Evolutionary conservation across 768 basidiomycete species (phyloP), one percentile per base, ranked within the genome.

Genomic region (Symmetrospora coprosmae): DNA sequence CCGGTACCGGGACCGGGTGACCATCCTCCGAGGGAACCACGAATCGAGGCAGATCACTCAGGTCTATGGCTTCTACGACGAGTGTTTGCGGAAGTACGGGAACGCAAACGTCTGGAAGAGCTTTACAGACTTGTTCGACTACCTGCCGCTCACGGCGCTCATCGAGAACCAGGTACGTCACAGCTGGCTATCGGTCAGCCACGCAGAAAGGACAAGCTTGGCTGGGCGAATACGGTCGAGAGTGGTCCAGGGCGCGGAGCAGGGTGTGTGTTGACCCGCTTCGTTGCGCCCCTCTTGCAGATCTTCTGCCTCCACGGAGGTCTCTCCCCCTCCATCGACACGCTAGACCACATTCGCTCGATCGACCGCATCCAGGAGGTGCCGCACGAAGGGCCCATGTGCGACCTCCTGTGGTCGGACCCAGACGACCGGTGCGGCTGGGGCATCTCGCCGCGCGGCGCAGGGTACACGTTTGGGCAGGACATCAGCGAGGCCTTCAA

Each of bases 291-390:
- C 30, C n/a, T 25, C 19, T 30, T 25, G 2, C 50, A 49, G 59
- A 38, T 46, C 27, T 48, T 39, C 48, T 52, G 58, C 48, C 39
- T 43, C 41, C 61, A 60, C 48, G 56, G 35, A 45, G 46, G 46
- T 13, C 53, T 43, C 37, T 97, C 91, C 52, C 94, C 94, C 19
- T 97, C 94, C 63, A 97, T 97, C 74, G 92, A 99, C 76, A 97
- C 94, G 66, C 85, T 99, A 66, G 94, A 99, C 78, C 94, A 99
- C 71, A 92, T 99, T 65, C 87, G 94, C 64, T 84, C 88, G 48
- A 96, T 99, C 71, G 94, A 99, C 77, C 86, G 94, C 56, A 89
- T 96, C 67, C 94, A 99, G 74, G 94, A 99, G 72, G 94, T 99
- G 2, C 94, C 94, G 3, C 94, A 99, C 74, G 94, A 99, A 76